Conservation (phyloP, 495 filamentous ascomycete species). For the Xylaria nigripes region DNA sequence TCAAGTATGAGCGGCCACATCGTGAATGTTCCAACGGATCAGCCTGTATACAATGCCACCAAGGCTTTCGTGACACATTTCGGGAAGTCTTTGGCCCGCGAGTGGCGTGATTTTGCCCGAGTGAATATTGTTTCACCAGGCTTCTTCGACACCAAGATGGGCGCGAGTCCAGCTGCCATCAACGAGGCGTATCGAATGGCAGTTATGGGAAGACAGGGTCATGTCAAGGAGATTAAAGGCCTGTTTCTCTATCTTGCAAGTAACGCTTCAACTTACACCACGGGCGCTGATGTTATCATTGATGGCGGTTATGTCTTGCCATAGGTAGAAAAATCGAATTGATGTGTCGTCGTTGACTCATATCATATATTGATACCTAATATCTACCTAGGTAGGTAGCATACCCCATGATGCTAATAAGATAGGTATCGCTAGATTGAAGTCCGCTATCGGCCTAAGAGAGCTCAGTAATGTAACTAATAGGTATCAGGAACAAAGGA, state of each 20-base stretch:
- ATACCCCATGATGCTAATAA: background rate
- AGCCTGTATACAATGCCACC: slow-evolving; percentile 54
- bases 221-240: slow-evolving; percentile 22
- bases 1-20: slow-evolving; percentile 55
- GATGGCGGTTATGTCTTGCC: slow-evolving; percentile 40
- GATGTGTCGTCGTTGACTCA: too few relatives aligned
- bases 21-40: slow-evolving; percentile 56
- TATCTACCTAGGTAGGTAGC: too few relatives aligned
- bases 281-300: slow-evolving; percentile 53
- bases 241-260: slow-evolving; percentile 49
- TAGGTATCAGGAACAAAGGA: background rate
- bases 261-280: slow-evolving; percentile 55
- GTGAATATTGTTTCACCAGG: slow-evolving; percentile 46
- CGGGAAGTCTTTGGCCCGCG: slow-evolving; percentile 51
- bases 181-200: slow-evolving; percentile 30
- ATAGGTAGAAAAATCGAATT: too few relatives aligned
- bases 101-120: slow-evolving; percentile 64
- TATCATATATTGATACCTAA: too few relatives aligned
- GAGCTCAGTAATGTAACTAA: background rate
- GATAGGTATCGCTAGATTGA: background rate
- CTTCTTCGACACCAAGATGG: slow-evolving; percentile 24
- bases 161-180: slow-evolving; percentile 20
- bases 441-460: background rate
- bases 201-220: slow-evolving; percentile 23
- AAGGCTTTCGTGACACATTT: slow-evolving; percentile 48